Evolutionary conservation across 257 asterid species (phyloP), one percentile per base, ranked within the genome.

Genomic region (Prunella vulgaris): DNA sequence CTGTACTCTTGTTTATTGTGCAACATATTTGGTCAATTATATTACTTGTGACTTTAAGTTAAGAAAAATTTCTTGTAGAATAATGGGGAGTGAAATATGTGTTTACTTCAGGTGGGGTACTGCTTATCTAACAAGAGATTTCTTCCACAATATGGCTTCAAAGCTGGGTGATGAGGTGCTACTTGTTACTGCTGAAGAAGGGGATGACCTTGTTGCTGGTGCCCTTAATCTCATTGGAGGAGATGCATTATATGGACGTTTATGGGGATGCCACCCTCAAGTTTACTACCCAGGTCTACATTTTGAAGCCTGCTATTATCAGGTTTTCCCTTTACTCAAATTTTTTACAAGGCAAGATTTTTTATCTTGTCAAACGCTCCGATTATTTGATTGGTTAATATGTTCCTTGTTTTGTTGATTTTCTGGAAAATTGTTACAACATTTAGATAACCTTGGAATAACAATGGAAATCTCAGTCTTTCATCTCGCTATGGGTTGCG

Each of bases 251-350:
- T 90, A 87, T 17, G 99, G 99, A 27, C 95, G 97, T 74, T 71
- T 93, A 80, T 93, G 99, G 99, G 99, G 99, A 68, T 93, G 97
- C 81, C 95, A 79, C 78, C 97, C 99, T 28, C 82, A 76, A 74
- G 85, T 84, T 60, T 90, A 88, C 77, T 93, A 87, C 75, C 95
- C 99, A 22, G 86, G 83, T 77, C 81, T 93, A 78, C 99, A 93
- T 78, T 93, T 93, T 62, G 99, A 93, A 84, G 92, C 99, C 59
- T 93, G 99, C 85, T 93, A 93, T 58, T 93, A 93, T 85, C 99
- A 93, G 97, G 96, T 85, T 82, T 57, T 60, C 32, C 66, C 66
- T 68, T 68, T 42, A 20, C 52, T 13, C 52, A 3, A 44, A 5
- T 32, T 32, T 32, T 32, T 32, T 32, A 32, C 37, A 32, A 46